Evolutionary conservation across 163 green algal species (phyloP), one percentile per base, ranked within the genome.

Genomic region (Volvox carteri): DNA sequence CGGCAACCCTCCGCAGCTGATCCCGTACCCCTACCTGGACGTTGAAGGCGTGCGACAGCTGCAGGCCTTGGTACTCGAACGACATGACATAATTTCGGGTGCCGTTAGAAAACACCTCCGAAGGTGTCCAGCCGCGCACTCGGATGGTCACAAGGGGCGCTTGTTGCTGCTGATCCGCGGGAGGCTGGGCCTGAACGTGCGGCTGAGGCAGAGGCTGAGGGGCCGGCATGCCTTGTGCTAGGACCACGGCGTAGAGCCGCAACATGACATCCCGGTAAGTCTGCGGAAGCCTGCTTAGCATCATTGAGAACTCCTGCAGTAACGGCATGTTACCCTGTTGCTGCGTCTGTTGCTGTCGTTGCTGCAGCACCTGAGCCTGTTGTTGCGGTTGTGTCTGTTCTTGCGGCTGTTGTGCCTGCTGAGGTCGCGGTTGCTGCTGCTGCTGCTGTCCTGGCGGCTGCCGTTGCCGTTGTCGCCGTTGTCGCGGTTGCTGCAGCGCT

Each of bases 81-180:
- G 5, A 2, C 50, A 84, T 70, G 11, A 70, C 19, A 33, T 84
- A 84, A 11, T 68, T 84, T 30, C 46, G 75, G 19, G 9, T 35
- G 50, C 46, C 75, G 75, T 46, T 50, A 33, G 30, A 9, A 5
- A 37, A 18, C 11, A 14, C 18, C 48, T 46, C n/a, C n/a, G 21
- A 8, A 48, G 50, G 48, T 19, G 30, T 70, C 48, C 75, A 84
- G 75, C 48, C 33, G 11, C 23, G 75, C 48, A 84, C 19, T 14
- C 75, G 75, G 33, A 84, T 67, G 4, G 2, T n/a, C 46, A 80
- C n/a, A n/a, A n/a, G n/a, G n/a, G n/a, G n/a, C n/a, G n/a, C 73
- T 1, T 44, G 9, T 23, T 78, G 70, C 70, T 78, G 37, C 70
- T 78, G 67, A 33, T 44, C 9, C 28, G 70, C 70, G 4, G 39